Evolutionary conservation across 768 basidiomycete genomes (phyloP).

Genomic region (Hysterangium stoloniferum): DNA sequence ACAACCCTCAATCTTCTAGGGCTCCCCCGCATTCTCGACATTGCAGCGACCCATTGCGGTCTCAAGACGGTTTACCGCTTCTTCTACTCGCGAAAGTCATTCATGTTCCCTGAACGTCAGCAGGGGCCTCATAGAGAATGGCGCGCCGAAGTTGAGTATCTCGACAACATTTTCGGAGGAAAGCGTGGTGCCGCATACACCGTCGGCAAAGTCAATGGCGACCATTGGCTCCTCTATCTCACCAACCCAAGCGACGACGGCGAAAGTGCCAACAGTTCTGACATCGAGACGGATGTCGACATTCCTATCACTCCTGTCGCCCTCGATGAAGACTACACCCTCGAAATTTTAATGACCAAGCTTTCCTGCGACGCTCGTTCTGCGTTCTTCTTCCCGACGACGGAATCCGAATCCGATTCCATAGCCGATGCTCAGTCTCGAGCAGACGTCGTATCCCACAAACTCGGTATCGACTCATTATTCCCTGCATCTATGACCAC

Average conservation of each 20-base stretch:
- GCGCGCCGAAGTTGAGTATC: constrained; percentile 85
- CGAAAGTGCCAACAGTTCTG: constrained; percentile 3
- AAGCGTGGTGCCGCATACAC: constrained; percentile 79
- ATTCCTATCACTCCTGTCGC: constrained; percentile 16
- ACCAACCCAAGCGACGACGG: constrained; percentile 46
- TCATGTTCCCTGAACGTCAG: constrained; percentile 99
- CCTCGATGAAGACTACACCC: constrained; percentile 70
- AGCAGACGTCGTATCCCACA: constrained; percentile 53
- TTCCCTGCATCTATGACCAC: constrained; percentile 75
- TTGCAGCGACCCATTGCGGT: constrained; percentile 65
- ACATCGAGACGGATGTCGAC: constrained; percentile 16
- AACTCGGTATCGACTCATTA: constrained; percentile 72
- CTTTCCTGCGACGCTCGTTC: constrained; percentile 67
- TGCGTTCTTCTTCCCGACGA: constrained; percentile 58
- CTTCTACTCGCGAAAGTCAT: constrained; percentile 97
- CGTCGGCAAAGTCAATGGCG: constrained; percentile 94
- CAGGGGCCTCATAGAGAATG: constrained; percentile 88
- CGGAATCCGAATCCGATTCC: constrained; percentile 20
- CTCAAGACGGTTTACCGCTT: constrained; percentile 74
- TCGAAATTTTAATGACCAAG: constrained; percentile 97
- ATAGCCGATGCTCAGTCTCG: constrained; percentile 45
- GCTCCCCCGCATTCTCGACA: constrained; percentile 88
- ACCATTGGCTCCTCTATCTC: constrained; percentile 97
- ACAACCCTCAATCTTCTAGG: constrained; percentile 97
- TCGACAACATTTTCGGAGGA: constrained; percentile 82